Conservation (phyloP, 2,329 filamentous ascomycete species). For the Alternaria ventricosa region DNA sequence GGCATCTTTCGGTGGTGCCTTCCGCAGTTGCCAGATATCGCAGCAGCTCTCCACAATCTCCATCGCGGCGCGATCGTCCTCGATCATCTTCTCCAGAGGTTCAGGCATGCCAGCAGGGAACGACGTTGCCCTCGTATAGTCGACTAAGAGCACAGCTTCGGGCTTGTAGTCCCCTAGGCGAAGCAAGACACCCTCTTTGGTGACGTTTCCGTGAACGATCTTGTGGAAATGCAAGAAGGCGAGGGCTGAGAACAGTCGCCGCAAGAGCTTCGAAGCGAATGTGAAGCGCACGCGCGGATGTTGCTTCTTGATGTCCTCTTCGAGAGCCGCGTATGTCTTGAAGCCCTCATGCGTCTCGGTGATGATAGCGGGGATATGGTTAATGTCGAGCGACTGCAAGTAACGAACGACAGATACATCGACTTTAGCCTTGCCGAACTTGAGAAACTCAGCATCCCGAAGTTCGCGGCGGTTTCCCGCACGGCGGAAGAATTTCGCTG, state of each 20-base stretch:
- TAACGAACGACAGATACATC: slow-evolving; percentile 23
- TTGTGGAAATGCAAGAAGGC: slow-evolving; percentile 21
- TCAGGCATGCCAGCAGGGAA: background rate
- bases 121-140: slow-evolving; percentile 12
- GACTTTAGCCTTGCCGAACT: slow-evolving; percentile 13
- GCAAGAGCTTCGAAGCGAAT: slow-evolving; percentile 19
- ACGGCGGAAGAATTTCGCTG: slow-evolving; percentile 19
- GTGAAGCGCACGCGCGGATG: slow-evolving; percentile 21
- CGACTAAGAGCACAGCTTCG: slow-evolving; percentile 18
- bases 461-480: background rate
- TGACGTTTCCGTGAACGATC: slow-evolving; percentile 17
- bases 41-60: slow-evolving; percentile 24
- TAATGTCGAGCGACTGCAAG: slow-evolving; percentile 4
- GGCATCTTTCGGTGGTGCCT: slow-evolving; percentile 9
- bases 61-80: slow-evolving; percentile 16
- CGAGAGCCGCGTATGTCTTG: slow-evolving; percentile 8
- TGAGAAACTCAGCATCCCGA: slow-evolving; percentile 19
- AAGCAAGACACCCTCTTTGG: slow-evolving; percentile 16
- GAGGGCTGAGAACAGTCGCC: slow-evolving; percentile 21
- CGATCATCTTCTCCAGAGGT: slow-evolving; percentile 13
- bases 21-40: slow-evolving; percentile 25
- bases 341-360: slow-evolving; percentile 21
- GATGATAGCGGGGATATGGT: slow-evolving; percentile 18
- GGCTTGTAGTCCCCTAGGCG: slow-evolving; percentile 5
- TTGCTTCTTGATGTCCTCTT: slow-evolving; percentile 1